Evolutionary conservation across 129 eudicot species (phyloP).

Genomic region (Flaveria ramosissima): DNA sequence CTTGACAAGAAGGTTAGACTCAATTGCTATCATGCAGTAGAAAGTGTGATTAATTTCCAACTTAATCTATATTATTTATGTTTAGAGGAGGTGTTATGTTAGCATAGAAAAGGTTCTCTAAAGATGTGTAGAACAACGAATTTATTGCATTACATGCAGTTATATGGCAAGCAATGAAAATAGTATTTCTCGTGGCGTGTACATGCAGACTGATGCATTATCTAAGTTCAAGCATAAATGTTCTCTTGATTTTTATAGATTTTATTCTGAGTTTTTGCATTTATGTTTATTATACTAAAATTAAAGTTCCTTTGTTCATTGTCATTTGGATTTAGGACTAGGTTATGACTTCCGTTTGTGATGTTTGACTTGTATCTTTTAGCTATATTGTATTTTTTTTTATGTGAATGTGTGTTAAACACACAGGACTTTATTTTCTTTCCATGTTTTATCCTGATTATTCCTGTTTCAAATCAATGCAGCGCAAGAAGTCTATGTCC

Average conservation of each 20-base stretch:
- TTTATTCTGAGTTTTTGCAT: neutral
- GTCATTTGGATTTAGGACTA: neutral
- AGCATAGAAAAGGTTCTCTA: neutral
- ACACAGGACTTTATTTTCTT: neutral
- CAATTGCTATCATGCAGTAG: neutral
- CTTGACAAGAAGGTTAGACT: slow-evolving; percentile 70
- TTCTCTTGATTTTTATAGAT: neutral
- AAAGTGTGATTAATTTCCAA: slow-evolving; percentile 7
- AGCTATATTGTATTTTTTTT: neutral
- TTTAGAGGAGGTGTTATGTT: neutral
- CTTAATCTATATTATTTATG: neutral
- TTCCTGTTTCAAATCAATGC: slow-evolving; percentile 28
- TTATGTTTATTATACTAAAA: neutral
- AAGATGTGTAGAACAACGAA: neutral
- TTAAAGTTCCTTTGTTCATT: neutral
- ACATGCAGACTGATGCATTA: neutral
- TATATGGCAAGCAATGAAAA: neutral
- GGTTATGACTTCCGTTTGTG: neutral
- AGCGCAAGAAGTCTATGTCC: slow-evolving; percentile 48
- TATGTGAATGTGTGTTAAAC: neutral
- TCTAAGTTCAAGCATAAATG: neutral
- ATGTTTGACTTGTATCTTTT: slow-evolving; percentile 5
- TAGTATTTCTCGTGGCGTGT: neutral
- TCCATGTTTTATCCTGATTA: slow-evolving; percentile 13
- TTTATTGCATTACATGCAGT: neutral